Percentiles rank a stretch among this genome's conserved stretches.
Conservation (phyloP, 805 yeast species). For the Metahyphopichia silvanorum region DNA sequence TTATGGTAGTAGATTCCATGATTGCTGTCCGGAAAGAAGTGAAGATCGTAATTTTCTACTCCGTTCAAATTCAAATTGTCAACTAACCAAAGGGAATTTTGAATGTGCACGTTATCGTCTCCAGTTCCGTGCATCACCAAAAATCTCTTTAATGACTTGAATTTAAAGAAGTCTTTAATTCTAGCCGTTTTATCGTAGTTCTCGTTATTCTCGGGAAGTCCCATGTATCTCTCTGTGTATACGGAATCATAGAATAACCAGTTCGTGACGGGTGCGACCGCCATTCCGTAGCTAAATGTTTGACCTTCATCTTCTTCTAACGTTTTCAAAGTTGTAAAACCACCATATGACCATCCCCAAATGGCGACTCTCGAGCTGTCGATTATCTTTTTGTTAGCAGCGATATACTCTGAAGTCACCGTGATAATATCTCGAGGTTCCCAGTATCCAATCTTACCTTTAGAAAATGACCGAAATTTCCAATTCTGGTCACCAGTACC, state of each 20-base stretch:
- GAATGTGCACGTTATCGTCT: slow-evolving; percentile 96
- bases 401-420: slow-evolving; percentile 49
- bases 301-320: slow-evolving; percentile 75
- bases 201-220: slow-evolving; percentile 64
- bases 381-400: slow-evolving; percentile 39
- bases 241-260: slow-evolving; percentile 91
- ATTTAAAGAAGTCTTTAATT: slow-evolving; percentile 53
- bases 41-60: slow-evolving; percentile 80
- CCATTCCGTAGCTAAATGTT: slow-evolving; percentile 82
- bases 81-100: slow-evolving; percentile 74
- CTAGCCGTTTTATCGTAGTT: slow-evolving; percentile 58
- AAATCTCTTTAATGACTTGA: slow-evolving; percentile 62
- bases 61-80: slow-evolving; percentile 56
- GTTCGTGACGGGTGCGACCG: slow-evolving; percentile 97
- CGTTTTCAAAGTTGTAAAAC: slow-evolving; percentile 86
- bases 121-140: slow-evolving; percentile 94
- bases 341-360: slow-evolving; percentile 99
- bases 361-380: slow-evolving; percentile 69
- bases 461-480: slow-evolving; percentile 57
- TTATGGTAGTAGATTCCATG: slow-evolving; percentile 80
- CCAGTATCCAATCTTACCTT: slow-evolving; percentile 62
- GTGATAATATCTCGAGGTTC: slow-evolving; percentile 68
- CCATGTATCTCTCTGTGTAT: slow-evolving; percentile 94
- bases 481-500: slow-evolving; percentile 83
- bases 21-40: slow-evolving; percentile 89